A percentile compares a stretch with the other conserved stretches of the same genome.
Conservation (phyloP, 257 asterid genomes). For the Solanum habrochaites region DNA sequence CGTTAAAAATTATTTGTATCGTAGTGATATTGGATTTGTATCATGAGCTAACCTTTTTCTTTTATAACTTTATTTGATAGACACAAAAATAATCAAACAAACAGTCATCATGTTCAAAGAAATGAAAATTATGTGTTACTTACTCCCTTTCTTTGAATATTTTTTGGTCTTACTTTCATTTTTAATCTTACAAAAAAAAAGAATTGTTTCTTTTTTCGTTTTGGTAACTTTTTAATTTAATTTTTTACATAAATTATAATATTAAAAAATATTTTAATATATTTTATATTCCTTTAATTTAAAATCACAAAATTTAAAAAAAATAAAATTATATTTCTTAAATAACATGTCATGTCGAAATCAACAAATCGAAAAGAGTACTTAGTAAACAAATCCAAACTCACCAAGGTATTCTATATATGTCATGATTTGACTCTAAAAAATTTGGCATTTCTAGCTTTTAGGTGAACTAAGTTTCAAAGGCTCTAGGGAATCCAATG, state of each 20-base stretch:
- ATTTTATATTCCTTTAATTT: too few relatives aligned
- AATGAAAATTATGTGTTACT: not conserved
- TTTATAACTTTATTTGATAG: not conserved
- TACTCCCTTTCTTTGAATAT: too few relatives aligned
- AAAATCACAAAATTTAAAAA: too few relatives aligned
- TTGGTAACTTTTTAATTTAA: not conserved
- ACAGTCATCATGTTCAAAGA: not conserved
- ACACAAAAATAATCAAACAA: not conserved
- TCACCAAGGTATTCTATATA: not conserved
- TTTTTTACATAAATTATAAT: too few relatives aligned
- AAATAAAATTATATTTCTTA: rapidly evolving
- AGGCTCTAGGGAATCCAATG: not conserved
- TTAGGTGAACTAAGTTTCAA: not conserved
- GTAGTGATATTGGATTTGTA: not conserved
- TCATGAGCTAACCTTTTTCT: not conserved
- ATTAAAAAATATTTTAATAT: too few relatives aligned
- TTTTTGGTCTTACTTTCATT: too few relatives aligned
- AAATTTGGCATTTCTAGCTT: not conserved
- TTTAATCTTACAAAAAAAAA: too few relatives aligned
- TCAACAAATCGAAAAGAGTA: not conserved
- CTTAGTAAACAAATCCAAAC: not conserved
- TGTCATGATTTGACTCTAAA: not conserved
- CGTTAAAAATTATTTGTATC: too few relatives aligned
- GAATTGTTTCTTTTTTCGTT: too few relatives aligned
- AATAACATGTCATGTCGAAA: not conserved